Evolutionary conservation across 2,329 filamentous ascomycete species (phyloP), one percentile per base, ranked within the genome.

Genomic region (Aureobasidium musti): DNA sequence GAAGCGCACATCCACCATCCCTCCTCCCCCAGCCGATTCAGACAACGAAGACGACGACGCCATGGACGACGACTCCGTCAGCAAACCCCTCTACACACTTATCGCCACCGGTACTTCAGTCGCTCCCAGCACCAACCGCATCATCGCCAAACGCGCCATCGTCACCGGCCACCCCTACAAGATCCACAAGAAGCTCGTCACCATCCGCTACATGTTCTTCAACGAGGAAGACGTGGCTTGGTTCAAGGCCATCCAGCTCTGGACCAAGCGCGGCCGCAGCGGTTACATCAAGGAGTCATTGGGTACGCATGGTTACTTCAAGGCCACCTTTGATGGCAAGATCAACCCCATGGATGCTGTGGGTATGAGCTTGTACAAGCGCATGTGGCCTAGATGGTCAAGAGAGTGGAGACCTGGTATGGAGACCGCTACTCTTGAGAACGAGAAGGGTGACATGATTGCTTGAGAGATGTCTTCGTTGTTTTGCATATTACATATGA

Each of bases 161-260:
- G 84, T 99, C 67, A 97, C 95, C 0, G 96, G 95, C 19, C 94
- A 99, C 76, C 95, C 96, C 0, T 97, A 92, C 84, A 97, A 99
- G 82, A 99, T 99, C 77, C 92, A 99, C 86, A 97, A 97, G 85
- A 92, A 90, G 79, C 84, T 99, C 28, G 95, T 99, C 68, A 99
- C 96, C 0, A 89, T 99, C 54, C 89, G 95, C 35, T 99, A 99
- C 85, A 99, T 99, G 96, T 99, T 99, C 85, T 99, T 99, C 87
- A 96, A 94, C 82, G 84, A 90, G 57, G 91, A 94, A 73, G 96
- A 99, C 71, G 91, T 99, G 37, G 87, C 91, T 71, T 99, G 95
- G 93, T 99, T 98, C 86, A 96, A 97, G 82, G 94, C 94, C 0
- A 78, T 99, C 75, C 94, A 95, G 68, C 80, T 99, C 70, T 99